Evolutionary conservation across 345 rosid species (phyloP).

Genomic region (Citrus sp.): DNA sequence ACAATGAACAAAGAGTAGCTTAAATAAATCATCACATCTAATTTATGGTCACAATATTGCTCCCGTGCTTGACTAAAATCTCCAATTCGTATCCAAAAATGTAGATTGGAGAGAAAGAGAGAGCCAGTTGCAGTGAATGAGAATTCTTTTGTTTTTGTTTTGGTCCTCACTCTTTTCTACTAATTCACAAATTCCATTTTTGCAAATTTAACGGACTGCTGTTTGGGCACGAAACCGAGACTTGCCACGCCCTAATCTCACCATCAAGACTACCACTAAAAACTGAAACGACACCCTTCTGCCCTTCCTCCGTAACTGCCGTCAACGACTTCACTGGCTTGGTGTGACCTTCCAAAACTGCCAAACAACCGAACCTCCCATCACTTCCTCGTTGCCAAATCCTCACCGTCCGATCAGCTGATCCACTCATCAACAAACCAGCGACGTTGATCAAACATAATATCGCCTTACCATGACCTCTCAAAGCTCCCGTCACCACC

Average conservation of each 20-base stretch:
- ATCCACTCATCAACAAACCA: slow-evolving; percentile 72
- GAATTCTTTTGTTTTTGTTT: too few species aligned
- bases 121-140: neutral
- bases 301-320: slow-evolving; percentile 38
- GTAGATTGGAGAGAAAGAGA: neutral
- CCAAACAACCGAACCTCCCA: slow-evolving; percentile 56
- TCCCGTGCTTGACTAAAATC: neutral
- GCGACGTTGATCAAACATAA: slow-evolving; percentile 56
- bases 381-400: slow-evolving; percentile 69
- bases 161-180: neutral
- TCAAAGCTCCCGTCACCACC: slow-evolving; percentile 75
- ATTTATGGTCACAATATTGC: neutral
- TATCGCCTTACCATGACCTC: slow-evolving; percentile 80
- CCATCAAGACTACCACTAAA: slow-evolving; percentile 81
- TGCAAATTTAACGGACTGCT: slow-evolving; percentile 20
- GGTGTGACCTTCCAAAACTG: slow-evolving; percentile 62
- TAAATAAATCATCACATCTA: neutral
- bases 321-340: slow-evolving; percentile 79
- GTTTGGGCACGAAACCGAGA: slow-evolving; percentile 35
- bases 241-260: slow-evolving; percentile 67
- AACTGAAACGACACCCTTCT: slow-evolving; percentile 46
- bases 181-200: slow-evolving; percentile 11
- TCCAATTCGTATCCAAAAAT: slow-evolving; percentile 7
- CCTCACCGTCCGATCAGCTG: slow-evolving; percentile 84
- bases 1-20: neutral